Percentiles rank a stretch among this genome's conserved stretches.
Conservation (phyloP, 2,329 filamentous ascomycete genomes). For the Colletotrichum acutatum region DNA sequence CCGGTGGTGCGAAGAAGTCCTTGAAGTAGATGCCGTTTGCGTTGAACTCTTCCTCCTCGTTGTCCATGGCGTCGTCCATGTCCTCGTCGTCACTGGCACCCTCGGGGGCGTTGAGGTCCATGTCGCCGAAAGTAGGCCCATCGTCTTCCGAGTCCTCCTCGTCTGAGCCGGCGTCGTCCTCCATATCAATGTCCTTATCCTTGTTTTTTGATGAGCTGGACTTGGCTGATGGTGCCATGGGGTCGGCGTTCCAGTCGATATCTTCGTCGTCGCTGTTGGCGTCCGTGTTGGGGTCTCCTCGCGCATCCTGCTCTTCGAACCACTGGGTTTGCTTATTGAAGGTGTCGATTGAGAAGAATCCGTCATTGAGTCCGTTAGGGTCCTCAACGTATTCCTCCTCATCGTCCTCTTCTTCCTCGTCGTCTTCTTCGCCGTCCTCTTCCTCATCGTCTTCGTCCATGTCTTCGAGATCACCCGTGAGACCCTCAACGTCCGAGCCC, state of each 20-base stretch:
- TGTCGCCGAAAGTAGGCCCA: conserved; percentile 86
- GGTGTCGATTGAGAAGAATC: conserved; percentile 96
- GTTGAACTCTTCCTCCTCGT: conserved; percentile 68
- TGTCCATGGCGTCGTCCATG: conserved; percentile 64
- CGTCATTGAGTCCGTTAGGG: conserved; percentile 89
- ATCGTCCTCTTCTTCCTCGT: conserved; percentile 58
- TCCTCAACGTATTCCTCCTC: conserved; percentile 74
- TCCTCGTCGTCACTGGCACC: conserved; percentile 75
- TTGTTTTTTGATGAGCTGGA: conserved; percentile 42
- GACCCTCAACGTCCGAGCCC: conserved; percentile 41
- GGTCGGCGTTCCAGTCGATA: conserved; percentile 88
- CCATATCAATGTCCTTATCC: conserved; percentile 40
- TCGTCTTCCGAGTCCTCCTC: conserved; percentile 72
- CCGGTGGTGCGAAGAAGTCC: conserved; percentile 92
- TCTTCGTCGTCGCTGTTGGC: conserved; percentile 80
- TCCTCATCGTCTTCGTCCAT: conserved; percentile 42
- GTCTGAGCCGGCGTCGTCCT: conserved; percentile 44
- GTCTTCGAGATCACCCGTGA: conserved; percentile 29
- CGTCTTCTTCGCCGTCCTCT: conserved; percentile 51
- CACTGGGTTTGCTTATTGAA: conserved; percentile 96
- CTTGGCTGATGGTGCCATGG: conserved; percentile 58
- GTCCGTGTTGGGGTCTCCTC: conserved; percentile 79
- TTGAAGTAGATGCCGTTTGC: conserved; percentile 91
- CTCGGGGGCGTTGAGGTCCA: conserved; percentile 78
- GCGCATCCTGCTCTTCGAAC: conserved; percentile 86